Base-by-base conservation (phyloP, 768 basidiomycete genomes). In the Calvatia gigantea region DNA sequence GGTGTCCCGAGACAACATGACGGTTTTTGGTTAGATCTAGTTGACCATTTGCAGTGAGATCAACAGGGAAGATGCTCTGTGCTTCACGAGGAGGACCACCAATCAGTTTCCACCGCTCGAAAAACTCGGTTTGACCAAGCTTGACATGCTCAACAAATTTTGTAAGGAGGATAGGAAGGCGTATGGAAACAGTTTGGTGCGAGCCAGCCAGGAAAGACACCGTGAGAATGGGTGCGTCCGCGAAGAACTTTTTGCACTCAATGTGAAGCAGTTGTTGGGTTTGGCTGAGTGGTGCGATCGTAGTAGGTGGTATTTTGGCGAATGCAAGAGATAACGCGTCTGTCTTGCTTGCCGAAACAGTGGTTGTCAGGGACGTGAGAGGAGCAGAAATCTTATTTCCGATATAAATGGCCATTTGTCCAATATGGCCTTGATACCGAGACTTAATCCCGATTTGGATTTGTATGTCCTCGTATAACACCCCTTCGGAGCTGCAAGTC, bases 81-180 rank as follows among this genome's bases (percentile, higher is more conserved):
- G 89, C 84, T 73, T 99, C 97, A 47, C 95, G 82, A 27, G 97
- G 97, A 11, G 93, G 78, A 1, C 97, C 97, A 6, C 97, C 97
- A 49, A 98, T 98, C 62, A 97, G 73, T 70, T 94, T 95, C 97
- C 97, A 99, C 49, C 97, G 78, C 69, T 98, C 95, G 71, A 98
- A 99, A 79, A 98, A 99, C 62, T 97, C 91, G 0, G 81, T 73
- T 58, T 82, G 77, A 9, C 82, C 84, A 31, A 99, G 81, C 64
- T 86, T 88, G 60, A 98, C 95, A 23, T 91, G 90, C 65, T 97
- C 96, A 54, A 98, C 81, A 70, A 99, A 99, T 70, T 96, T 94
- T 37, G 88, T 87, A 54, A 97, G 64, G 41, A 91, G 82, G 60
- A 99, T 83, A 9, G 97, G 97, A 23, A 99, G 76, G 45, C 86